Evolutionary conservation across 139 green algal genomes (phyloP).

Genomic region (Haematococcus sp.): DNA sequence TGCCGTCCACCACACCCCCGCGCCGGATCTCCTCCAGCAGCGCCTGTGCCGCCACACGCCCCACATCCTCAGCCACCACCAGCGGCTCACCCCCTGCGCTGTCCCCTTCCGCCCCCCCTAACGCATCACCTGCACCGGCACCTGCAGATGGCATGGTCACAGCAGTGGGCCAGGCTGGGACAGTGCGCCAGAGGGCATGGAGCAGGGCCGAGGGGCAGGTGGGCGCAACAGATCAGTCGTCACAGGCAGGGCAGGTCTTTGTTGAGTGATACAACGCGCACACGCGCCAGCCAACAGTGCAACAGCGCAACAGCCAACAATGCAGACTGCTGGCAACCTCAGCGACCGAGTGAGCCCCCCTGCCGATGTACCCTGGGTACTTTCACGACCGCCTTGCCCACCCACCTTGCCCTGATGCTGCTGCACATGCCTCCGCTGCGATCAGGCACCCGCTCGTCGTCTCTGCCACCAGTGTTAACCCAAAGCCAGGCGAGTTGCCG

Average conservation of each 20-base stretch:
- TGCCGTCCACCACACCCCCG: constrained; percentile 87
- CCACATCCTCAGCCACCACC: constrained; percentile 87
- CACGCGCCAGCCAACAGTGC: background rate
- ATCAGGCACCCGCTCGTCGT: constrained; percentile 89
- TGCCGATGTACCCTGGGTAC: too few species aligned
- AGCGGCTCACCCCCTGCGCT: constrained; percentile 30
- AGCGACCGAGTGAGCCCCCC: too few species aligned
- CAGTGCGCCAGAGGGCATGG: too few species aligned
- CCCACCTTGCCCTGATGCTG: too few species aligned
- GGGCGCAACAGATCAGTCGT: too few species aligned
- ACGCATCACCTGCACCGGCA: background rate
- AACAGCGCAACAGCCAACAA: too few species aligned
- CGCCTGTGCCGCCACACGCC: constrained; percentile 61
- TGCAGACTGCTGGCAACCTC: too few species aligned
- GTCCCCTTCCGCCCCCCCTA: background rate
- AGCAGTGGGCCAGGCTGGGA: background rate
- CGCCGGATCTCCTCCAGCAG: constrained; percentile 86
- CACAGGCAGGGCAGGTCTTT: too few species aligned
- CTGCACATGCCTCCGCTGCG: constrained; percentile 58
- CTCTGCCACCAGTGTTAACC: constrained; percentile 93
- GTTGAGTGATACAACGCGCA: too few species aligned
- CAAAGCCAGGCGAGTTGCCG: constrained; percentile 86
- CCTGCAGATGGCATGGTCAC: background rate
- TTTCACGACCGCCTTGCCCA: too few species aligned
- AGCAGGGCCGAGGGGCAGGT: too few species aligned